Conservation (phyloP, 257 asterid species). For the Datura wrightii region DNA sequence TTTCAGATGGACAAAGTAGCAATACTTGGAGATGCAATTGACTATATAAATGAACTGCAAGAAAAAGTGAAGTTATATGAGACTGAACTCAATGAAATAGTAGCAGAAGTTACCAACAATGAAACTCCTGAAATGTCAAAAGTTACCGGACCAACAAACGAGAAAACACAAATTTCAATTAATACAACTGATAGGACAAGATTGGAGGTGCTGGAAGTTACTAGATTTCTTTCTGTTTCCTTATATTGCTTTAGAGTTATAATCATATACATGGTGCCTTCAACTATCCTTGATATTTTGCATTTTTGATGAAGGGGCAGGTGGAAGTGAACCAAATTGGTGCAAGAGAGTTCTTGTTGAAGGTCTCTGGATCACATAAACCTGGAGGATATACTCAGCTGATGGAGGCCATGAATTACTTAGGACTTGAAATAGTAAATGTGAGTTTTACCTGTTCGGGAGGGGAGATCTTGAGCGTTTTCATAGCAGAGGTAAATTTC, state of each 20-base stretch:
- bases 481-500: conserved; percentile 62
- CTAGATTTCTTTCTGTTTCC: background rate
- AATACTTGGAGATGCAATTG: conserved; percentile 70
- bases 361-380: conserved; percentile 51
- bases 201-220: background rate
- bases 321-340: conserved; percentile 73
- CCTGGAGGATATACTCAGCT: conserved; percentile 58
- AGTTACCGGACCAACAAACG: conserved; percentile 17
- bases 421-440: conserved; percentile 66
- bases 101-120: conserved; percentile 40
- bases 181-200: background rate
- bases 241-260: background rate
- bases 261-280: background rate
- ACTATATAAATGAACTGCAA: conserved; percentile 64
- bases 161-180: conserved; percentile 15
- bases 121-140: conserved; percentile 34
- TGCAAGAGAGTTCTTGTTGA: conserved; percentile 56
- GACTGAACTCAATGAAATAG: conserved; percentile 52
- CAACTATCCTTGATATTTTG: background rate
- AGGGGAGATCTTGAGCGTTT: conserved; percentile 53
- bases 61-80: conserved; percentile 41
- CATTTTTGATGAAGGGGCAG: conserved; percentile 46
- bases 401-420: conserved; percentile 60
- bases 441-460: conserved; percentile 63
- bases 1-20: conserved; percentile 74